Evolutionary conservation across 108 stramenopile genomes (phyloP), one percentile per base, ranked within the genome.

Genomic region (Mayamaea pseudoterrestris): DNA sequence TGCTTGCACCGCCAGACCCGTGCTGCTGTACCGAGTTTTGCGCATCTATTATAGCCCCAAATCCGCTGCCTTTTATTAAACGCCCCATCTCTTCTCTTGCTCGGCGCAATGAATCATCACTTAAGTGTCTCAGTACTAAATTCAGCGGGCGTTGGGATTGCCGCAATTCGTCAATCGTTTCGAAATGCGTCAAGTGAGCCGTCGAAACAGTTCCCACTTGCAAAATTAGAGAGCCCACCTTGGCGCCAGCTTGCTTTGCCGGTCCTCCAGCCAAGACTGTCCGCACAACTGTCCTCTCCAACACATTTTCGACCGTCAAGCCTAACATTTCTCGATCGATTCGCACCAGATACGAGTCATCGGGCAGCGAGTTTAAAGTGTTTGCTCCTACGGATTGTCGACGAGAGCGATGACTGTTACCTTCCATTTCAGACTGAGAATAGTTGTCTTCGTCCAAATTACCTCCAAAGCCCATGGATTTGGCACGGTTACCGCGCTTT

Each of bases 281-380:
- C 2, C 90, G 68, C 12, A 92, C 77, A 17, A 92, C 78, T 9
- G 90, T 92, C 0, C 90, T 61, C 63, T 92, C 90, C 17, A 92
- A 53, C 8, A 92, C 85, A 61, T 92, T 92, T 46, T 92, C 90
- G 22, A 92, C 90, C 2, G 90, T 92, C 12, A 92, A 64, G 22
- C 90, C 90, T 0, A 92, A 63, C 82, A 86, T 87, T 68, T 91
- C 84, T 40, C 82, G 66, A 42, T 82, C 69, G 40, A 84, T 81
- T 16, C 61, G 35, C 17, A 86, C 76, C 34, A 65, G 64, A 44
- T 90, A 84, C 41, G 81, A 39, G 37, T 39, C 37, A n/a, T n/a
- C n/a, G n/a, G n/a, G n/a, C n/a, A n/a, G n/a, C n/a, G n/a, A n/a
- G n/a, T n/a, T n/a, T n/a, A n/a, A n/a, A n/a, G n/a, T n/a, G n/a